Base-by-base conservation (phyloP, 2,329 filamentous ascomycete genomes). In the Didymellaceae sp. region DNA sequence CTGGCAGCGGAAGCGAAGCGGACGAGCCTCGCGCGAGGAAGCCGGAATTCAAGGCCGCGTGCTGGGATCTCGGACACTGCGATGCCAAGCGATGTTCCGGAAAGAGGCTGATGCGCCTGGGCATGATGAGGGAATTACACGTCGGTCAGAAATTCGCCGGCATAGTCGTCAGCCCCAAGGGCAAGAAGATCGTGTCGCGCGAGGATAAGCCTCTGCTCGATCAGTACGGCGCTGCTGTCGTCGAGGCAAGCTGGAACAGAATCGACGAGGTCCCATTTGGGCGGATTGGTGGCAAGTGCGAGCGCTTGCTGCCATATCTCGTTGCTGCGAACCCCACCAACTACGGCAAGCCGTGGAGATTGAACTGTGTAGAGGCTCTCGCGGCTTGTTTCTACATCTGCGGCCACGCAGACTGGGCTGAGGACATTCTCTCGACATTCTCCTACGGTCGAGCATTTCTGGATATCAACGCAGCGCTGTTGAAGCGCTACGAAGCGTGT, bases 1-100 rank as follows among this genome's bases (percentile, higher is more conserved):
- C 56, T 33, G 56, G 62, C 52, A 47, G 65, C 37, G 54, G 61
- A 16, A 40, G 58, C 20, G 63, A 59, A 30, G 55, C 61, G 37
- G 50, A 60, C 28, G 66, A 67, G 44, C 61, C 71, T 50, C 49
- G 54, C 62, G 62, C 61, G 59, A 73, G 57, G 64, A 75, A 74
- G 20, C 76, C 82, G 65, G 58, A 86, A 76, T 97, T 92, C 82
- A 96, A 95, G 76, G 93, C 94, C 39, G 94, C 93, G 52, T 97
- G 93, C 74, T 99, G 94, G 94, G 94, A 99, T 69, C 82, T 99
- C 25, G 93, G 92, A 55, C 94, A 99, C 78, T 99, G 94, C 79
- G 94, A 99, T 69, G 91, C 93, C 7, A 97, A 97, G 75, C 82
- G 93, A 63, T 99, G 94, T 76, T 97, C 92, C 0, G 94, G 94